These are phyloP conservation scores for Calendula officinalis DNA, from an alignment of 129 eudicot species.

Conservation along the genomic window DNA sequence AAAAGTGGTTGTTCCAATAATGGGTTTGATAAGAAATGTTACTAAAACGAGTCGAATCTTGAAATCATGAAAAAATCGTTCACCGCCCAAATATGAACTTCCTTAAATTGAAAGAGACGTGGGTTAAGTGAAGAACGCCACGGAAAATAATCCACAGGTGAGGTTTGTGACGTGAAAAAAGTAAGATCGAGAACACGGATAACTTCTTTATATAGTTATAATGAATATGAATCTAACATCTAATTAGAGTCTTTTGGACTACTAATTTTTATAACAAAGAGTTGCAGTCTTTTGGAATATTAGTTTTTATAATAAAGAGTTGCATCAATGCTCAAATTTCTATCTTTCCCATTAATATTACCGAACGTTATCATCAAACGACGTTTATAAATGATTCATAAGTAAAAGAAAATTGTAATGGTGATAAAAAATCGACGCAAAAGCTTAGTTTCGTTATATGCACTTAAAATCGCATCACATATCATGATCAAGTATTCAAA, in stretches of 20 bases:
- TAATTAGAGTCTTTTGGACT: background rate
- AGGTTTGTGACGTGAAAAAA: slow-evolving; percentile 12
- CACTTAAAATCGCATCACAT: background rate
- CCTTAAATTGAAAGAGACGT: slow-evolving; percentile 38
- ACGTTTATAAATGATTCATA: background rate
- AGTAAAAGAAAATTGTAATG: background rate
- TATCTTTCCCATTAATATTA: background rate
- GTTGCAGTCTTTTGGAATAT: no score
- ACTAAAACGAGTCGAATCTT: slow-evolving; percentile 30
- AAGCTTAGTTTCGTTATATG: background rate
- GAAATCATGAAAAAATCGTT: slow-evolving; percentile 25
- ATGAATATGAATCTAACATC: slow-evolving; percentile 4
- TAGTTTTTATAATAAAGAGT: no score
- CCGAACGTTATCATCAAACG: background rate
- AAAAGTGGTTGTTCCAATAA: slow-evolving; percentile 30
- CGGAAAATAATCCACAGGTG: slow-evolving; percentile 15
- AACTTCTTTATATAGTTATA: slow-evolving; percentile 24
- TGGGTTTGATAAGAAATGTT: slow-evolving; percentile 29
- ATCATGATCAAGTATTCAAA: background rate
- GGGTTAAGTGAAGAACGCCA: slow-evolving; percentile 30
- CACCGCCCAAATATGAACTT: slow-evolving; percentile 15
- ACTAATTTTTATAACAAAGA: slow-evolving; percentile 2
- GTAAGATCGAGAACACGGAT: slow-evolving; percentile 10
- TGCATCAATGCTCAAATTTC: background rate
- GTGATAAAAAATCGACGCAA: background rate